Percentiles rank a stretch among this genome's conserved stretches.
phyloP scores from a whole-genome alignment of 2,329 filamentous ascomycete species.

The Pestalotiopsis sp. region DNA sequence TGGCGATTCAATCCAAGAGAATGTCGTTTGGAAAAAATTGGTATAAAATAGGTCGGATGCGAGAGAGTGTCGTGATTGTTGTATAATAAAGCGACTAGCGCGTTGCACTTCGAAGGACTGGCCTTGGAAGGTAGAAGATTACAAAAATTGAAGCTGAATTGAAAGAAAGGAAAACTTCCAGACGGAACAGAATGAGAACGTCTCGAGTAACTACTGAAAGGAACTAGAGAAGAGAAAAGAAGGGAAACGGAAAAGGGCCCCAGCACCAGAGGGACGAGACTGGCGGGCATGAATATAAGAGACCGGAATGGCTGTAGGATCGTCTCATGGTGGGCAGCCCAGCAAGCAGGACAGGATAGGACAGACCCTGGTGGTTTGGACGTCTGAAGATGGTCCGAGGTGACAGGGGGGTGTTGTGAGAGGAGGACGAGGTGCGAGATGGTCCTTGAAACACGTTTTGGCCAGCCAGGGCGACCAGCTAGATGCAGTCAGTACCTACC shows the following conservation, averaged over 20 bases:
- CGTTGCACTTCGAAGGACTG: constrained; percentile 48
- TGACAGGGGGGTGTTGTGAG: constrained; percentile 19
- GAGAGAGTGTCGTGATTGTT: constrained; percentile 14
- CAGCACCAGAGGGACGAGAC: constrained; percentile 23
- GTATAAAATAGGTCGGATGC: background rate
- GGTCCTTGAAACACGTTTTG: constrained; percentile 18
- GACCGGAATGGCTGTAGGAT: constrained; percentile 38
- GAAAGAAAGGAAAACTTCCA: constrained; percentile 24
- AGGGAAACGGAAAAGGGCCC: constrained; percentile 25
- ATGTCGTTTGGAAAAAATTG: constrained; percentile 10
- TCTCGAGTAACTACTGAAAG: constrained; percentile 18
- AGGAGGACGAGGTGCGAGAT: constrained; percentile 6
- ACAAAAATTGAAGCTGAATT: constrained; percentile 25
- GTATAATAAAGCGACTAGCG: constrained; percentile 45
- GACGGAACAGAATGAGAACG: constrained; percentile 28
- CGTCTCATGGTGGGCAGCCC: constrained; percentile 32
- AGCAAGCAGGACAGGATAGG: too few species aligned
- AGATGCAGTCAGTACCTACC: too few species aligned
- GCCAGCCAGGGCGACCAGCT: constrained; percentile 9
- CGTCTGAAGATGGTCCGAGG: constrained; percentile 20
- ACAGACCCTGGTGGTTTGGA: constrained; percentile 27
- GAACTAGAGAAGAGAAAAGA: constrained; percentile 29
- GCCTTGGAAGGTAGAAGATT: constrained; percentile 41
- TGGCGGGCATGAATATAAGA: constrained; percentile 44
- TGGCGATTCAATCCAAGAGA: constrained; percentile 12